Evolutionary conservation across 2,329 filamentous ascomycete species (phyloP), one percentile per base, ranked within the genome.

Genomic region (Venturia carpophila): DNA sequence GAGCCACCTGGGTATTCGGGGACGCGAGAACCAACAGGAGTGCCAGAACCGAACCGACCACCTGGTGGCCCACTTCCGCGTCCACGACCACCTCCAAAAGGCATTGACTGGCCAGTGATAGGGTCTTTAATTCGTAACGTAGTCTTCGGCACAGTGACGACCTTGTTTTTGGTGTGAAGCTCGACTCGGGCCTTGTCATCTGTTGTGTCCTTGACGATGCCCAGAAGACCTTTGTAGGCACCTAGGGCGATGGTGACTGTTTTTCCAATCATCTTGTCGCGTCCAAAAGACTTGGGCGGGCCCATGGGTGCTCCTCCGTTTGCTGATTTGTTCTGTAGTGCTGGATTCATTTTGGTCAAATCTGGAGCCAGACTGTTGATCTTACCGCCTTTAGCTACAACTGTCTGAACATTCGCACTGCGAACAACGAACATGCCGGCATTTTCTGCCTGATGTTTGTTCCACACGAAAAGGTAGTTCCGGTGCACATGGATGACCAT

Each of bases 171-270:
- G 6, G 92, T 92, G 74, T 97, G 93, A 47, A 99, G 80, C 77
- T 99, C 94, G 52, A 99, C 89, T 68, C 92, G 89, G 39, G 91
- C 93, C 71, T 89, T 86, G 3, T 85, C 85, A 70, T 95, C 92
- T 7, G 91, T 96, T 0, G 93, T 89, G 73, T 97, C 93, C 74
- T 96, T 97, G 70, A 99, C 92, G 69, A 97, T 96, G 70, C 94
- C 94, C 52, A 97, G 80, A 55, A 97, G 82, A 65, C 93, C 93
- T 78, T 99, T 99, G 80, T 93, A 92, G 27, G 89, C 87, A 37
- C 94, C 94, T 73, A 88, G 91, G 66, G 87, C 86, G 72, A 97
- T 89, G 63, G 88, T 91, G 56, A 97, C 92, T 0, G 92, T 97
- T 78, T 96, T 93, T 55, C 92, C 92, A 68, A 97, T 87, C 37